A percentile compares a stretch with the other conserved stretches of the same genome.
Conservation (phyloP, 306 rosid species). For the Malus sylvestris region DNA sequence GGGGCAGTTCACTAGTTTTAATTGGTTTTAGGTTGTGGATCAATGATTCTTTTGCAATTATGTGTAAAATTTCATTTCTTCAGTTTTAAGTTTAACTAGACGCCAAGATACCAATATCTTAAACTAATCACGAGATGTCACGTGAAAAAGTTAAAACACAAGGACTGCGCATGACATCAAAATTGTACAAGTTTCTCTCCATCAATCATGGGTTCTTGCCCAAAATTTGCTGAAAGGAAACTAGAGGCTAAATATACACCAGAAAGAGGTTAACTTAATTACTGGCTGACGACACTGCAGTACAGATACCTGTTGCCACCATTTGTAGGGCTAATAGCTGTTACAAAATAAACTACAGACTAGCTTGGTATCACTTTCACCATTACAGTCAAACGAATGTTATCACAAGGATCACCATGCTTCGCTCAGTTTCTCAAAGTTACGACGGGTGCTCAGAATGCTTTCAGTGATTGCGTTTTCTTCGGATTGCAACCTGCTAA, state of each 20-base stretch:
- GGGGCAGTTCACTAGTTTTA: not conserved
- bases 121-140: not conserved
- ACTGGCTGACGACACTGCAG: not conserved
- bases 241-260: not conserved
- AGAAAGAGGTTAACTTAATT: not conserved
- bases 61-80: not conserved
- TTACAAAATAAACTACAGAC: not conserved
- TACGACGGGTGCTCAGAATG: not conserved
- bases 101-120: fast-evolving
- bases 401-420: not conserved
- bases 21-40: not conserved
- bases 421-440: not conserved
- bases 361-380: not conserved
- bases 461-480: not conserved
- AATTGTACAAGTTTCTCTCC: too few species aligned
- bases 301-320: not conserved
- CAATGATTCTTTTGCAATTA: not conserved
- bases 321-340: not conserved
- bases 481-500: slow-evolving; percentile 2
- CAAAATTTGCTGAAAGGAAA: not conserved
- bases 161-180: fast-evolving
- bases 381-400: not conserved
- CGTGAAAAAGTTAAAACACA: not conserved
- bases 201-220: not conserved
- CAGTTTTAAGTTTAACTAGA: not conserved